Conservation (phyloP, 2,329 filamentous ascomycete genomes). For the Xylariaceae sp. region DNA sequence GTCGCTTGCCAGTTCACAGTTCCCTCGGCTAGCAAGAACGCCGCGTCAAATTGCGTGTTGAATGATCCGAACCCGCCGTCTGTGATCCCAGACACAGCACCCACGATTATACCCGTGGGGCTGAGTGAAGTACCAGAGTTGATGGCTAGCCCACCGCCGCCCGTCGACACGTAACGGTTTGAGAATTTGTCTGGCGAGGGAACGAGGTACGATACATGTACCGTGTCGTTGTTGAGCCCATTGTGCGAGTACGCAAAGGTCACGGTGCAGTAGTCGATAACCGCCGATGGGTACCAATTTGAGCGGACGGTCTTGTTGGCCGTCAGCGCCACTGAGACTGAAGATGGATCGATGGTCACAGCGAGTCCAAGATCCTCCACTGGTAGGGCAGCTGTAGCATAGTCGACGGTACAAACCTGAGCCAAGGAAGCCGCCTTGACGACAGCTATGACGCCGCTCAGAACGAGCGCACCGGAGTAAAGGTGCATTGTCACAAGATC, state of each 20-base stretch:
- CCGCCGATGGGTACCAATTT: constrained; percentile 32
- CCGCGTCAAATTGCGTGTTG: constrained; percentile 45
- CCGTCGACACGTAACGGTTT: constrained; percentile 41
- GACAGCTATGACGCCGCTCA: constrained; percentile 1
- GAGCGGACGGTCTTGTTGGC: constrained; percentile 42
- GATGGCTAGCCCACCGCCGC: constrained; percentile 45
- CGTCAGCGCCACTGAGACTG: constrained; percentile 39
- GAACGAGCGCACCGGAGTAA: neutral
- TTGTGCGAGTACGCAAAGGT: constrained; percentile 36
- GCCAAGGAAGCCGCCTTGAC: constrained; percentile 11
- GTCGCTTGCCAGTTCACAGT: constrained; percentile 45
- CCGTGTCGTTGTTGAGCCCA: constrained; percentile 29
- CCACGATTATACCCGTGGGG: constrained; percentile 42
- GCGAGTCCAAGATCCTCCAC: constrained; percentile 33
- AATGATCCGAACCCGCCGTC: constrained; percentile 58
- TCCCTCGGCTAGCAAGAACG: constrained; percentile 46
- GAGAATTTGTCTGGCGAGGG: constrained; percentile 30
- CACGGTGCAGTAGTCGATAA: constrained; percentile 33
- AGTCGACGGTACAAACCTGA: constrained; percentile 28
- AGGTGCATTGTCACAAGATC: constrained; percentile 12
- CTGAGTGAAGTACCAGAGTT: constrained; percentile 41
- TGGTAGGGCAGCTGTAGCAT: constrained; percentile 29
- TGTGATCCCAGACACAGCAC: constrained; percentile 55
- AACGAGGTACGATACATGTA: constrained; percentile 33
- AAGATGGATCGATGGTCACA: constrained; percentile 38